These are phyloP conservation scores for Halenospora varia DNA, from an alignment of 495 filamentous ascomycete genomes.

Conservation along the genomic window DNA sequence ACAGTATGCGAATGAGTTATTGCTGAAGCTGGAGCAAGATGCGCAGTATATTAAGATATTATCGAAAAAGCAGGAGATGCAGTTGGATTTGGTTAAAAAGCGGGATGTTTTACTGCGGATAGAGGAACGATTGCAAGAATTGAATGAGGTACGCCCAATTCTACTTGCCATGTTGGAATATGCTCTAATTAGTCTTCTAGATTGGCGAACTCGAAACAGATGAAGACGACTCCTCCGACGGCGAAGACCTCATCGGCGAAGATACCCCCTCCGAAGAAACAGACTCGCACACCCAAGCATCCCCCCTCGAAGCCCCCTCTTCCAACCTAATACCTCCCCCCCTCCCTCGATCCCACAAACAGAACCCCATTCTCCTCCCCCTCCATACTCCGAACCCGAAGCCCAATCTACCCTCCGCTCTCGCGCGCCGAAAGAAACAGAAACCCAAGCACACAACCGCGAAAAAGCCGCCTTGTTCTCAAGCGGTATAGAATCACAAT, in stretches of 20 bases:
- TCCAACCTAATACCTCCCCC: conserved; percentile 7
- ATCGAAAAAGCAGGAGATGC: conserved; percentile 59
- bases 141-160: conserved; percentile 48
- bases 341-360: background rate
- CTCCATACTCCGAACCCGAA: too few species aligned
- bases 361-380: conserved; percentile 11
- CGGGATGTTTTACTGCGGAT: conserved; percentile 53
- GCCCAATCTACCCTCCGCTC: conserved; percentile 22
- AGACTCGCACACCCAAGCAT: conserved; percentile 20
- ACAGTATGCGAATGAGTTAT: conserved; percentile 71
- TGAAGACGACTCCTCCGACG: conserved; percentile 41
- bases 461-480: conserved; percentile 10
- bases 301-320: conserved; percentile 14
- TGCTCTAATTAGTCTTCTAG: conserved; percentile 3
- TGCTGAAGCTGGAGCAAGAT: conserved; percentile 73
- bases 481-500: background rate
- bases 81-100: conserved; percentile 62
- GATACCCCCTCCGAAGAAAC: conserved; percentile 31
- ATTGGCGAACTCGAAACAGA: conserved; percentile 9
- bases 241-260: conserved; percentile 46
- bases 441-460: conserved; percentile 3
- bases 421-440: background rate
- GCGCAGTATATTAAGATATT: conserved; percentile 59
- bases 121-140: conserved; percentile 56
- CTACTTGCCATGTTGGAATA: background rate